These are phyloP conservation scores for Psidium guajava DNA, from an alignment of 345 rosid species.

Conservation along the genomic window DNA sequence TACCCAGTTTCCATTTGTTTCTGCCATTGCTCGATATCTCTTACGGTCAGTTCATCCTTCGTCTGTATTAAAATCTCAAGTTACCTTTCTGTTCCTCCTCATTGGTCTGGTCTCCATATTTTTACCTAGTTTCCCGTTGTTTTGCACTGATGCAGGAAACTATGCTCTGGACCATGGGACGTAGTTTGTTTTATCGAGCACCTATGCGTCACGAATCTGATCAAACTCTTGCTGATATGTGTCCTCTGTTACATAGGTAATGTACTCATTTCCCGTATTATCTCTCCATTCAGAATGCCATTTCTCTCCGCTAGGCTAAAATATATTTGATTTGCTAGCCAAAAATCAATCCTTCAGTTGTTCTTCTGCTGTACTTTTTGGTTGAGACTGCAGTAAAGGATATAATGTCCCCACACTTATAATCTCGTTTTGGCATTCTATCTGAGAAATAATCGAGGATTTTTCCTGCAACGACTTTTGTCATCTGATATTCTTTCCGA, in stretches of 20 bases:
- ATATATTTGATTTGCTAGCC: too few species aligned
- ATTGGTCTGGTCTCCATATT: not conserved
- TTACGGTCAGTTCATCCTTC: not conserved
- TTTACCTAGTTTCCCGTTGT: not conserved
- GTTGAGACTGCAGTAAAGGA: not conserved
- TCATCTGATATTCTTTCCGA: not conserved
- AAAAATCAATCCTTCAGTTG: not conserved
- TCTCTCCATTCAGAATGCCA: not conserved
- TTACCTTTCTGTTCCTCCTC: not conserved
- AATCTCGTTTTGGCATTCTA: not conserved
- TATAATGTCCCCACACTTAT: not conserved
- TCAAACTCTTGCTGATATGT: slow-evolving; percentile 42
- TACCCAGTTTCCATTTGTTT: not conserved
- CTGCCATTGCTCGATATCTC: not conserved
- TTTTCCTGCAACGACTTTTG: not conserved
- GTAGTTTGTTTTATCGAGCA: slow-evolving; percentile 63
- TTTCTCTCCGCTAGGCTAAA: not conserved
- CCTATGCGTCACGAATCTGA: slow-evolving; percentile 49
- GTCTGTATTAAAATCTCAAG: not conserved
- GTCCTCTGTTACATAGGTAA: slow-evolving; percentile 57
- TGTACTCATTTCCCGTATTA: not conserved
- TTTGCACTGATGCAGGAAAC: slow-evolving; percentile 24
- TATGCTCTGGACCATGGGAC: slow-evolving; percentile 72
- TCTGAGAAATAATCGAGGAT: not conserved
- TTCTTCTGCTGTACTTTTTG: not conserved